These are phyloP conservation scores for Neoarthrinium moseri DNA, from an alignment of 2,329 filamentous ascomycete genomes.

Conservation along the genomic window DNA sequence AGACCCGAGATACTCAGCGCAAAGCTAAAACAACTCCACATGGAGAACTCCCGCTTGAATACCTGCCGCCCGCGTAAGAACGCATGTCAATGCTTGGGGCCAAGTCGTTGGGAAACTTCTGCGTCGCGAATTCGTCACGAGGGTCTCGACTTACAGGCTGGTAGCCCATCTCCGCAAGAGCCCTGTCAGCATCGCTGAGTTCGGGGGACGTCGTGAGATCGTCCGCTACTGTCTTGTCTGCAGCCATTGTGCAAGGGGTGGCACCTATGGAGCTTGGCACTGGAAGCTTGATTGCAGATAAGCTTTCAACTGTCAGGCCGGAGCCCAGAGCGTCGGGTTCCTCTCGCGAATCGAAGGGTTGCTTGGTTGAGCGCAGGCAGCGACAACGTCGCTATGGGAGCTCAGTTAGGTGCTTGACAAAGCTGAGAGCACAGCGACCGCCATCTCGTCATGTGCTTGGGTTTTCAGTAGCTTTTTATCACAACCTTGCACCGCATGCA, in stretches of 20 bases:
- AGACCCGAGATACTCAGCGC: conserved; percentile 56
- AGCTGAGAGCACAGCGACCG: neutral
- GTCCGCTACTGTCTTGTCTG: neutral
- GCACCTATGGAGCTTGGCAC: neutral
- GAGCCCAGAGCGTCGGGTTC: neutral
- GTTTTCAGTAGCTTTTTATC: no score
- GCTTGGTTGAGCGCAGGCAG: no score
- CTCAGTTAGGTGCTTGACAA: no score
- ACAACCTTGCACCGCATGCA: neutral
- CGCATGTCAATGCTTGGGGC: neutral
- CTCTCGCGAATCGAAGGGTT: neutral
- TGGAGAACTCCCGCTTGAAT: conserved; percentile 59
- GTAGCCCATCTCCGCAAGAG: conserved; percentile 34
- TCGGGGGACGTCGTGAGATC: conserved; percentile 2
- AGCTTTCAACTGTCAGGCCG: neutral
- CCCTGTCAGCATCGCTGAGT: conserved; percentile 27
- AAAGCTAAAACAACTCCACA: conserved; percentile 57
- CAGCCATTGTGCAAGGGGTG: neutral
- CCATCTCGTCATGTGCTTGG: neutral
- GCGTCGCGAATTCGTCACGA: neutral
- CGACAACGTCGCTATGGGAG: neutral
- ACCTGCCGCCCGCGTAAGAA: no score
- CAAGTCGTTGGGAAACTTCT: conserved; percentile 16
- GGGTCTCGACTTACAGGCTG: conserved; percentile 26
- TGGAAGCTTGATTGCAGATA: neutral